phyloP scores from a whole-genome alignment of 208 protist genomes.

The Trypanosoma theileri region DNA sequence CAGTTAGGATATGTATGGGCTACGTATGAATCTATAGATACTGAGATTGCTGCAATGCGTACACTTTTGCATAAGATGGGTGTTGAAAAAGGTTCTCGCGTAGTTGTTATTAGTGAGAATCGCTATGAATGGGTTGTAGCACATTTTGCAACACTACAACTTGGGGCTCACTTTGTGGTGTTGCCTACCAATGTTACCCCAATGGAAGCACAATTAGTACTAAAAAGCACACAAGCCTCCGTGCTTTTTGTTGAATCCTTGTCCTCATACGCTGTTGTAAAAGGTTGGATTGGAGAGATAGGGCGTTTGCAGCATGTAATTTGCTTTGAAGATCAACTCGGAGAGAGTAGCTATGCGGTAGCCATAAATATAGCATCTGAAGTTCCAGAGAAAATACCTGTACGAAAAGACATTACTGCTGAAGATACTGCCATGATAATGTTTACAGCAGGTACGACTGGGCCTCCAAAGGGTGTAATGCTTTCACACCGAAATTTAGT shows the following conservation, averaged over 20 bases:
- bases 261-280: conserved; percentile 70
- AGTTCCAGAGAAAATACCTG: conserved; percentile 67
- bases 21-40: conserved; percentile 87
- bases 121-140: conserved; percentile 92
- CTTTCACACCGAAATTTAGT: conserved; percentile 93
- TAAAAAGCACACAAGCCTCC: conserved; percentile 82
- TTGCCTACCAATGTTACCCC: conserved; percentile 90
- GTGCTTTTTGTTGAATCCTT: conserved; percentile 88
- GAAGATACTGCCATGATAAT: conserved; percentile 92
- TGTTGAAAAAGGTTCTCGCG: conserved; percentile 75
- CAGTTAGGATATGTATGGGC: conserved; percentile 88
- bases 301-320: conserved; percentile 81
- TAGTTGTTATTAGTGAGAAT: conserved; percentile 91
- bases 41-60: conserved; percentile 77
- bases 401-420: conserved; percentile 62
- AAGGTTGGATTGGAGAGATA: conserved; percentile 79
- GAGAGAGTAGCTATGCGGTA: conserved; percentile 85
- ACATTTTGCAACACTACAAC: conserved; percentile 85
- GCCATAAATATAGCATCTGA: conserved; percentile 78
- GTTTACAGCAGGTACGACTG: conserved; percentile 91
- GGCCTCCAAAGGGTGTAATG: conserved; percentile 94
- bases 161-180: conserved; percentile 86
- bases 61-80: conserved; percentile 82
- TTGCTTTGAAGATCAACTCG: conserved; percentile 87
- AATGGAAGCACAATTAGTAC: conserved; percentile 78